A percentile compares a stretch with the other conserved stretches of the same genome.
Evolutionary conservation across 257 asterid species (phyloP).

Genomic region (Nicotiana tabacum): DNA sequence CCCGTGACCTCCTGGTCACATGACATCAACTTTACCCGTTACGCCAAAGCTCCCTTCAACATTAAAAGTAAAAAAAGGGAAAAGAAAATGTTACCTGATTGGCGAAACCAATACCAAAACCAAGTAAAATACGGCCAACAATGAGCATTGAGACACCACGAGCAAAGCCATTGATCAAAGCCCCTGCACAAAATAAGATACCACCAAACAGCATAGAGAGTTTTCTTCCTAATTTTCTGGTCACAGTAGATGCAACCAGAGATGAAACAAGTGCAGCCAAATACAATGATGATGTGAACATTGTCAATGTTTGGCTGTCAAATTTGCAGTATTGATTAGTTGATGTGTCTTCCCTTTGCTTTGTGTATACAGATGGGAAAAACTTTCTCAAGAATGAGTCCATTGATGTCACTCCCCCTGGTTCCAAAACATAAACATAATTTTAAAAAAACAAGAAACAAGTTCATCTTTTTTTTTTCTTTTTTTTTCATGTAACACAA

Average conservation of each 20-base stretch:
- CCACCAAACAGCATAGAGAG: constrained; percentile 77
- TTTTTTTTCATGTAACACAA: neutral
- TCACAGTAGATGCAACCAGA: constrained; percentile 55
- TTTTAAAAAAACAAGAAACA: neutral
- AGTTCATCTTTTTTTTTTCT: neutral
- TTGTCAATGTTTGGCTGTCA: constrained; percentile 57
- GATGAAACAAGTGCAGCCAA: constrained; percentile 77
- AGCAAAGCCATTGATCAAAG: constrained; percentile 68
- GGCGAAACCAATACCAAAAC: constrained; percentile 84
- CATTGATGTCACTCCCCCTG: constrained; percentile 93
- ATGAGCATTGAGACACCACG: constrained; percentile 57
- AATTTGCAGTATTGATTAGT: constrained; percentile 81
- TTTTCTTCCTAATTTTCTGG: constrained; percentile 59
- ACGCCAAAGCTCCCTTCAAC: too few relatives aligned
- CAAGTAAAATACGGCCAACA: constrained; percentile 73
- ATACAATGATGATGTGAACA: constrained; percentile 83
- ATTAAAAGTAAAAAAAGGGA: too few relatives aligned
- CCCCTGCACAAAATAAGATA: constrained; percentile 61
- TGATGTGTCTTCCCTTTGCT: constrained; percentile 35
- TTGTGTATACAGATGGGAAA: constrained; percentile 48
- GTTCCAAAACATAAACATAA: neutral
- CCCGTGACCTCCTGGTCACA: too few relatives aligned
- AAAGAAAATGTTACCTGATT: constrained; percentile 45
- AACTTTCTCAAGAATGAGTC: constrained; percentile 54
- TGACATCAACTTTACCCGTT: too few relatives aligned